phyloP scores from a whole-genome alignment of 495 filamentous ascomycete species.

The Friedmanniomyces endolithicus region DNA sequence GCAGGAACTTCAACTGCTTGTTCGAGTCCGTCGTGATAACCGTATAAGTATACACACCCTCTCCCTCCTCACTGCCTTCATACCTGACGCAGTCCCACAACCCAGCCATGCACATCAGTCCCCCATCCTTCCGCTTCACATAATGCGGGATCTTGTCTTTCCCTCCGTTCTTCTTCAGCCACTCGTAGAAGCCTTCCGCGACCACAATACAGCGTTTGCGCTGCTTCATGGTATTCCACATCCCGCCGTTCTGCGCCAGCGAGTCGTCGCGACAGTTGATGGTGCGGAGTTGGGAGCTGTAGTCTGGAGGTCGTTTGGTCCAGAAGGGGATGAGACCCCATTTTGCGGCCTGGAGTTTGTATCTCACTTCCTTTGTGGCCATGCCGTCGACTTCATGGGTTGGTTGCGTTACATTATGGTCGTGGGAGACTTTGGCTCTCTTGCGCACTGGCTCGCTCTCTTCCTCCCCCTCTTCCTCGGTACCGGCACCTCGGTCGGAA shows the following conservation, averaged over 20 bases:
- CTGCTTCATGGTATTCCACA: constrained; percentile 87
- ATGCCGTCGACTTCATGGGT: constrained; percentile 4
- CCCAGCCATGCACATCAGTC: constrained; percentile 79
- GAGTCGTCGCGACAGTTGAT: constrained; percentile 96
- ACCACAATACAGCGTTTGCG: constrained; percentile 76
- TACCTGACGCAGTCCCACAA: constrained; percentile 82
- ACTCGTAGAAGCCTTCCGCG: constrained; percentile 92
- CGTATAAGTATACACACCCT: constrained; percentile 73
- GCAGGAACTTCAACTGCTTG: constrained; percentile 66
- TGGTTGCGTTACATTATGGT: neutral
- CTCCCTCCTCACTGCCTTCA: constrained; percentile 59
- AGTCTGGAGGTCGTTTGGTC: constrained; percentile 72
- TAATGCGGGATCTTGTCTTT: constrained; percentile 77
- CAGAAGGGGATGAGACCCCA: constrained; percentile 89
- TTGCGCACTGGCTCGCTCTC: constrained; percentile 14
- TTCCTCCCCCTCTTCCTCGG: constrained; percentile 14
- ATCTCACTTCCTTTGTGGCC: constrained; percentile 36
- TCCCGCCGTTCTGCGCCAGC: constrained; percentile 56
- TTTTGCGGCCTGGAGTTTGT: constrained; percentile 82
- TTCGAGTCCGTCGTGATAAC: constrained; percentile 83
- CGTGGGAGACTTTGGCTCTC: constrained; percentile 13
- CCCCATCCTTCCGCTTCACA: constrained; percentile 65
- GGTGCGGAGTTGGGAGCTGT: constrained; percentile 62
- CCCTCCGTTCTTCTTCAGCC: constrained; percentile 67
- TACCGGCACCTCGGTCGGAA: constrained; percentile 39